Evolutionary conservation across 2,329 filamentous ascomycete genomes (phyloP), one percentile per base, ranked within the genome.

Genomic region (Didymella segeticola): DNA sequence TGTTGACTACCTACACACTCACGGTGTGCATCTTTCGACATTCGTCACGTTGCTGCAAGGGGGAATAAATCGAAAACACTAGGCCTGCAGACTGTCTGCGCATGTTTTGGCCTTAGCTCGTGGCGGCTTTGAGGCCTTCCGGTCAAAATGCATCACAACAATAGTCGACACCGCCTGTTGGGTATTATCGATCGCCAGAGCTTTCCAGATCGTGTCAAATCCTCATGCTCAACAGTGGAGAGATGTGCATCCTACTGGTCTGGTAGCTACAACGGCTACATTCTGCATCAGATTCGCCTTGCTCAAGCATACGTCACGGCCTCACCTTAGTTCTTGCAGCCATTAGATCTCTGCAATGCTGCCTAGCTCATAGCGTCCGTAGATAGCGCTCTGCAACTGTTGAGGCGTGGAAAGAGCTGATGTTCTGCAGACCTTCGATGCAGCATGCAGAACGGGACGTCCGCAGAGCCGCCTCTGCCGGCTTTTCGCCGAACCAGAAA

Each of bases 401-500:
- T 49, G 51, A 49, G 43, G 17, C 29, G 27, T 22, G 23, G 22
- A 41, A 50, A 48, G 19, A 34, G 23, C 51, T 46, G 39, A 49
- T 54, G 33, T 49, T 54, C 51, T 46, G 39, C 51, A 48, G 33
- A 48, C 20, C 45, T 54, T 54, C 51, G 51, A 54, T 49, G 41
- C 51, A 54, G 41, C 45, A 29, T 41, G 39, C 51, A 54, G 41
- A 38, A 29, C 34, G 39, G 43, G 15, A 31, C 48, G 41, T 41
- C 34, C 34, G 26, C 22, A 25, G 33, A 45, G 45, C 51, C 51
- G 51, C 51, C 51, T 49, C 51, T n/a, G 51, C 39, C 51, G 45
- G 33, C 26, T 36, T 49, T 36, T 49, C 45, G 45, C 51, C 45
- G 45, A 29, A 43, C 34, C 45, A 46, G 33, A 26, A 15, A 34